phyloP scores from a whole-genome alignment of 495 filamentous ascomycete species.

The Pyrenula aspistea region DNA sequence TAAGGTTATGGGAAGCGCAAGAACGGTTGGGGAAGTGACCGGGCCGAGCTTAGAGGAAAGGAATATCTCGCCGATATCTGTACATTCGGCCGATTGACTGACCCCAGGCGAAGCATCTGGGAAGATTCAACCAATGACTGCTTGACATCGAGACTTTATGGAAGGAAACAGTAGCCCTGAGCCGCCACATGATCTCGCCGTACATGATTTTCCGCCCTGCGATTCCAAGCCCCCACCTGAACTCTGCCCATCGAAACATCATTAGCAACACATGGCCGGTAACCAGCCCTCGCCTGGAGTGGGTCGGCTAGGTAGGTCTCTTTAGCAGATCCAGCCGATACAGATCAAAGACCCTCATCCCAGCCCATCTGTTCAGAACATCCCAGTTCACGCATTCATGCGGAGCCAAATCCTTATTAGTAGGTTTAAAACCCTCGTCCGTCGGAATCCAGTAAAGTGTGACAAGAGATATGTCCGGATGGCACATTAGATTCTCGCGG shows the following conservation, averaged over 20 bases:
- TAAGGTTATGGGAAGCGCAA: neutral
- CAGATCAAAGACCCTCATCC: neutral
- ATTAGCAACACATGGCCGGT: neutral
- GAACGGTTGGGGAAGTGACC: neutral
- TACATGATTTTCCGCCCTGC: neutral
- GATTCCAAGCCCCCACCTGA: neutral
- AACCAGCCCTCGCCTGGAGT: neutral
- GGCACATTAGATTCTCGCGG: constrained; percentile 8
- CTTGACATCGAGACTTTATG: neutral
- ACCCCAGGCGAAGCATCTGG: neutral
- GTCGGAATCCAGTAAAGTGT: constrained; percentile 1
- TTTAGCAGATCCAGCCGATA: neutral
- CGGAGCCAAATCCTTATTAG: constrained; percentile 6
- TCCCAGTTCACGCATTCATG: constrained; percentile 12
- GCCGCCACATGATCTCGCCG: neutral
- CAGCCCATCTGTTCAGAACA: neutral
- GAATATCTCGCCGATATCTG: neutral
- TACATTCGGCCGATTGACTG: neutral
- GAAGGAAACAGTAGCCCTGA: neutral
- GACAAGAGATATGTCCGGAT: constrained; percentile 2
- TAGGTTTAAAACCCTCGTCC: constrained; percentile 5
- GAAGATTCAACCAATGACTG: neutral
- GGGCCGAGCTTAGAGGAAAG: neutral
- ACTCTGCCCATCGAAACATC: neutral
- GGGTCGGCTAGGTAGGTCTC: neutral